phyloP scores from a whole-genome alignment of 768 basidiomycete species.

The Tylopilus vinaceipallidus region DNA sequence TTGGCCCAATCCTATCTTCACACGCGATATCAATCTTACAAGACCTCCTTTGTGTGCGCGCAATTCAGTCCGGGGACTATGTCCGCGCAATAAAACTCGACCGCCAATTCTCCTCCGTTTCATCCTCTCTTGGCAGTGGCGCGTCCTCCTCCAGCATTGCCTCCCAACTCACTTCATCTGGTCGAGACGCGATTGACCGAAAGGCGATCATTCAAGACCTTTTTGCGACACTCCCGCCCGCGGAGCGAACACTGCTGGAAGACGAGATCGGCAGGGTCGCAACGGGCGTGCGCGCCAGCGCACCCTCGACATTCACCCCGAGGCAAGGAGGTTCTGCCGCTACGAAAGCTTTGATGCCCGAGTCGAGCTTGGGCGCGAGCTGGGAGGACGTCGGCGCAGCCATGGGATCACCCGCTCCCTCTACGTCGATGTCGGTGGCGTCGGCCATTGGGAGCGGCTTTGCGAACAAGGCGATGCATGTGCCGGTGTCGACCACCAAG shows the following conservation, averaged over 20 bases:
- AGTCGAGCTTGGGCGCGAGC: constrained; percentile 50
- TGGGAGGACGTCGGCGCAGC: constrained; percentile 56
- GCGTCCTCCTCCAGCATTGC: constrained; percentile 11
- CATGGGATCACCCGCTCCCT: constrained; percentile 7
- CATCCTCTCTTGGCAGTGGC: constrained; percentile 26
- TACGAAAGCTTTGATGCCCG: constrained; percentile 23
- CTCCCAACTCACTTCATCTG: constrained; percentile 25
- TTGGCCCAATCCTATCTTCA: constrained; percentile 34
- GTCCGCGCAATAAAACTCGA: constrained; percentile 76
- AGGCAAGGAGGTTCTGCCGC: constrained; percentile 7
- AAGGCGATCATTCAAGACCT: constrained; percentile 68
- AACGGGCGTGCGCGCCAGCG: constrained; percentile 18
- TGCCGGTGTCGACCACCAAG: neutral
- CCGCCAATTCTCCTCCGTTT: constrained; percentile 51
- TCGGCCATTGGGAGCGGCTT: constrained; percentile 3
- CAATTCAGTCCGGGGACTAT: constrained; percentile 70
- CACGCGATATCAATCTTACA: constrained; percentile 59
- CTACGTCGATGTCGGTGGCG: constrained; percentile 7
- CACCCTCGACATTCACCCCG: neutral
- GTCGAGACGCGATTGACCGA: constrained; percentile 42
- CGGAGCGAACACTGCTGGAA: constrained; percentile 65
- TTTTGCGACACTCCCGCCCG: constrained; percentile 56
- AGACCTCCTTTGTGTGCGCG: constrained; percentile 75
- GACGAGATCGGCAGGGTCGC: constrained; percentile 47
- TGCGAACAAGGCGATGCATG: constrained; percentile 3